Base-by-base conservation (phyloP, 495 filamentous ascomycete species). In the Tuber melanosporum region DNA sequence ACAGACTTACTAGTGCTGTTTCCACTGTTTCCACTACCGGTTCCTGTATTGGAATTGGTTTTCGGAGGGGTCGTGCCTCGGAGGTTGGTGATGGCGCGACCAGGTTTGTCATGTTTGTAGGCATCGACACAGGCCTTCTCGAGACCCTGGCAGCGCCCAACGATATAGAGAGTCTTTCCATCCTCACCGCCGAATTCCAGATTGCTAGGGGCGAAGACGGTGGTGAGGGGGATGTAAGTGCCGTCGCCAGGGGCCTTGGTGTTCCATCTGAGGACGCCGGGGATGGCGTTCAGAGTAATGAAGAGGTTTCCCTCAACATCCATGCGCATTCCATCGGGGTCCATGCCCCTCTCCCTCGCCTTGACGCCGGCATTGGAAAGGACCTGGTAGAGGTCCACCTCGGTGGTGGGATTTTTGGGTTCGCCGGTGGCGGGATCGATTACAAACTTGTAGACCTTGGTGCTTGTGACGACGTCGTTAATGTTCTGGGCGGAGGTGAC, bases 161-260 rank as follows among this genome's bases (percentile, higher is more conserved):
- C 66, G 14, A 79, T 74, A 44, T 71, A 72, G 15, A 81, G 43
- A 17, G 78, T 74, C 72, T 79, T 79, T 45, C 79, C 79, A 39
- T 81, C 77, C 43, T 72, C 44, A 9, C 79, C 79, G 22, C 79
- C 79, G 12, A 81, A 69, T 72, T 81, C 79, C 66, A 81, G 62
- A 42, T 79, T 81, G 36, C 73, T 76, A 1, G 79, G 79, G 26
- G 66, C 71, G 15, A 26, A 15, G 22, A 81, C 77, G 9, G 77
- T 79, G 1, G 26, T 39, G 74, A 81, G 70, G 32, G 43, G 15
- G 15, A 79, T 74, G 26, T 32, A 66, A 17, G 57, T 66, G 12
- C n/a, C 57, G 14, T 66, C 26, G 3, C 57, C 57, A 8, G 57
- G 10, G 20, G 75, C 9, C 77, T 72, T 69, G 46, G 69, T 45